These are phyloP conservation scores for Backusella macrospora DNA, from an alignment of 192 early-diverging fungal species.

Conservation along the genomic window DNA sequence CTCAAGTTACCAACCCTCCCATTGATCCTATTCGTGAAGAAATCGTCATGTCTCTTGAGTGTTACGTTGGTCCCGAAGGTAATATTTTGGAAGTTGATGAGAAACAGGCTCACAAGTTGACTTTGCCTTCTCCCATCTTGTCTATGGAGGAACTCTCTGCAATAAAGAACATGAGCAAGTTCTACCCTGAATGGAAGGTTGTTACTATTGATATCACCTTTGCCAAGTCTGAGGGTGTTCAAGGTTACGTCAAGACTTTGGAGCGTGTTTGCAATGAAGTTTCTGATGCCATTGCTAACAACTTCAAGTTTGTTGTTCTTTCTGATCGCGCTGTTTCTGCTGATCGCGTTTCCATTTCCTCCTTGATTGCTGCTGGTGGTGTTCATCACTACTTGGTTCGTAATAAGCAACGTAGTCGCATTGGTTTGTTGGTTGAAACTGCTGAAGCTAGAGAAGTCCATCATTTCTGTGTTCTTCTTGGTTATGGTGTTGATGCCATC, in stretches of 20 bases:
- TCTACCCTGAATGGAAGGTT: slow-evolving; percentile 77
- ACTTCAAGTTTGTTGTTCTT: slow-evolving; percentile 82
- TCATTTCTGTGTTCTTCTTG: slow-evolving; percentile 92
- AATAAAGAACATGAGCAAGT: slow-evolving; percentile 68
- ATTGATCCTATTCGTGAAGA: slow-evolving; percentile 99
- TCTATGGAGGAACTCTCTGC: slow-evolving; percentile 81
- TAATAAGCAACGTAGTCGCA: slow-evolving; percentile 83
- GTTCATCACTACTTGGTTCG: slow-evolving; percentile 94
- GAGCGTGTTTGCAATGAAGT: slow-evolving; percentile 91
- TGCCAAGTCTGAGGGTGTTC: slow-evolving; percentile 69
- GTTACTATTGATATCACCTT: slow-evolving; percentile 89
- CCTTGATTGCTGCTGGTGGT: slow-evolving; percentile 86
- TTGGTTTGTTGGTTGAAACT: slow-evolving; percentile 88
- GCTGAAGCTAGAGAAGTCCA: slow-evolving; percentile 96
- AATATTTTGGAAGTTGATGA: slow-evolving; percentile 89
- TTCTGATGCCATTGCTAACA: slow-evolving; percentile 75
- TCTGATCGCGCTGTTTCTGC: slow-evolving; percentile 70
- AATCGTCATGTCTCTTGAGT: slow-evolving; percentile 96
- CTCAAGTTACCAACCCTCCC: slow-evolving; percentile 98
- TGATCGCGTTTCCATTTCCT: slow-evolving; percentile 79
- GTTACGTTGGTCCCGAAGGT: slow-evolving; percentile 93
- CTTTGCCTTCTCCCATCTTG: slow-evolving; percentile 86
- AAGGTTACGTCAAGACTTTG: slow-evolving; percentile 75
- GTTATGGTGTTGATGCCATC: slow-evolving; percentile 94
- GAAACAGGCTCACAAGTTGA: slow-evolving; percentile 77